These are phyloP conservation scores for Psilocybe tampanensis DNA, from an alignment of 768 basidiomycete species.

Conservation along the genomic window DNA sequence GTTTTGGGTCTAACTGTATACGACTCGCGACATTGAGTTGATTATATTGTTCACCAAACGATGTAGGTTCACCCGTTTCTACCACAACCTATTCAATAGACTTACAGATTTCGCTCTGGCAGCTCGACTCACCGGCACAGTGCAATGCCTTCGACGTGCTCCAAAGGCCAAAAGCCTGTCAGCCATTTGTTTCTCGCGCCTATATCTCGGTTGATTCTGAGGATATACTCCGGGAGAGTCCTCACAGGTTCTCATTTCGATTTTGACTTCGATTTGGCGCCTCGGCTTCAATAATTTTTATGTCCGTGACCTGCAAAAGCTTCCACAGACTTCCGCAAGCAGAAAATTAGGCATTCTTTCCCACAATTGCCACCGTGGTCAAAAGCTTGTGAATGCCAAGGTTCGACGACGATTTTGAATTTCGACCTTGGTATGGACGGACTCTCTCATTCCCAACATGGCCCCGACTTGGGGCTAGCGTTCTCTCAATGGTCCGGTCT, in stretches of 20 bases:
- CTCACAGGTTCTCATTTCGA: background rate
- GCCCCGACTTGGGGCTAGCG: background rate
- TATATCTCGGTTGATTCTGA: background rate
- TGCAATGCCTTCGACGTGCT: no score
- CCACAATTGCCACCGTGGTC: background rate
- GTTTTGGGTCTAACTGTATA: no score
- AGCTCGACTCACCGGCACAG: no score
- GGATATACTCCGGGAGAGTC: background rate
- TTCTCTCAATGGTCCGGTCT: background rate
- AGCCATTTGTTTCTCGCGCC: background rate
- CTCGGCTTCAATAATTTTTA: background rate
- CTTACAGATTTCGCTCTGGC: no score
- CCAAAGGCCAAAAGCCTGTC: no score
- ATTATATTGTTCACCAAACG: no score
- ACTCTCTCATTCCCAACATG: background rate
- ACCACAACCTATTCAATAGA: no score
- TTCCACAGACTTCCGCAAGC: conserved; percentile 2
- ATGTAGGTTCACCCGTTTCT: no score
- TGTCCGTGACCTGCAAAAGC: background rate
- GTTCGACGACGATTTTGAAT: background rate
- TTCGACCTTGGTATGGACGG: background rate
- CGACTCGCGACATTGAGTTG: no score
- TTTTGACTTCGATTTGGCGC: background rate
- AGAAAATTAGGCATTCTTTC: background rate
- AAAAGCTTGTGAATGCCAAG: background rate